A percentile compares a stretch with the other conserved stretches of the same genome.
phyloP scores from a whole-genome alignment of 106 monocot species.

The Iris macrosiphon region DNA sequence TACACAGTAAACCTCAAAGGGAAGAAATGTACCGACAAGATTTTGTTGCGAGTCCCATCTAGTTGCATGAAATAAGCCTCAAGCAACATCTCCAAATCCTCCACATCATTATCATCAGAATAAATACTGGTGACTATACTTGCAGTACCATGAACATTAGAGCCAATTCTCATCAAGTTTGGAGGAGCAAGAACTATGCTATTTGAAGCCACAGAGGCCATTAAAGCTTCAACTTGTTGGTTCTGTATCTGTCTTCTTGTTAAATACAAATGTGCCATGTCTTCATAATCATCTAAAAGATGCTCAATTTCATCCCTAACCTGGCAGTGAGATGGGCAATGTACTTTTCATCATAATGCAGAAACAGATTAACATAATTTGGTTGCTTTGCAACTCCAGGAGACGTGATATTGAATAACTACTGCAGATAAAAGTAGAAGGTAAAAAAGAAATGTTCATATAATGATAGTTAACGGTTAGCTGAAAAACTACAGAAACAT shows the following conservation, averaged over 20 bases:
- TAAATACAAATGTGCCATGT: conserved; percentile 85
- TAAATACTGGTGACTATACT: conserved; percentile 59
- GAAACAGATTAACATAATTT: not conserved
- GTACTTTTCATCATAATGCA: not conserved
- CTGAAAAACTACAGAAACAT: no score
- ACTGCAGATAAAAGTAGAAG: no score
- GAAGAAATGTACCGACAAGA: conserved; percentile 67
- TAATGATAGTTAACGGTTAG: no score
- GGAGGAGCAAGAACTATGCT: conserved; percentile 34
- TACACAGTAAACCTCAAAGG: not conserved
- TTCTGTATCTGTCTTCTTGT: conserved; percentile 81
- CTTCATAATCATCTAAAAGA: conserved; percentile 84
- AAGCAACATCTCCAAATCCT: conserved; percentile 93
- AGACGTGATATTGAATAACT: not conserved
- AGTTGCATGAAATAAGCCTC: conserved; percentile 97
- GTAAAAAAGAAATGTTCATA: no score
- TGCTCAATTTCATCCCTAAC: conserved; percentile 97
- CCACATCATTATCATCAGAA: conserved; percentile 81
- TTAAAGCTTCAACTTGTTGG: conserved; percentile 74
- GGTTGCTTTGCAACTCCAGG: not conserved
- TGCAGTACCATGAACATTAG: conserved; percentile 36
- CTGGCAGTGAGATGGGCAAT: conserved; percentile 23
- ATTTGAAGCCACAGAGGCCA: conserved; percentile 50
- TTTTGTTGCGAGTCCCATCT: conserved; percentile 85
- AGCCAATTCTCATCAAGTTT: conserved; percentile 39